phyloP scores from a whole-genome alignment of 2,329 filamentous ascomycete genomes.

The Nothopassalora personata region DNA sequence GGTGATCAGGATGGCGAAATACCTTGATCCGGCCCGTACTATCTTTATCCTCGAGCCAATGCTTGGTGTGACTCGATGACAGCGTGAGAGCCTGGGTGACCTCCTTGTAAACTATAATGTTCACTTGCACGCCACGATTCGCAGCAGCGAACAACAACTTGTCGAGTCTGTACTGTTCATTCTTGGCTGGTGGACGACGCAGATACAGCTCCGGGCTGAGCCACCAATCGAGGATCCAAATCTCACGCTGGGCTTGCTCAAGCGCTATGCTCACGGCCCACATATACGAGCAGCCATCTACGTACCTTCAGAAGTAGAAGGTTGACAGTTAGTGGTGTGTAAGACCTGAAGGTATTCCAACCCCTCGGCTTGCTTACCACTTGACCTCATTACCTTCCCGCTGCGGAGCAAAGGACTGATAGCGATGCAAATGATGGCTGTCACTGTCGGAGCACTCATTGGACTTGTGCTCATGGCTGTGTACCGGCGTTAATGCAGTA shows the following conservation, averaged over 20 bases:
- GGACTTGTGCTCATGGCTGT: slow-evolving; percentile 44
- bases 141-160: slow-evolving; percentile 76
- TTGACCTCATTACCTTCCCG: slow-evolving; percentile 68
- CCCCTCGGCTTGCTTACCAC: slow-evolving; percentile 46
- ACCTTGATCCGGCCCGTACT: slow-evolving; percentile 81
- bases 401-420: slow-evolving; percentile 64
- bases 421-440: slow-evolving; percentile 47
- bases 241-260: slow-evolving; percentile 68
- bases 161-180: slow-evolving; percentile 79
- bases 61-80: slow-evolving; percentile 70
- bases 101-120: slow-evolving; percentile 90
- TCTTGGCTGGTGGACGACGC: slow-evolving; percentile 71
- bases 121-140: slow-evolving; percentile 74
- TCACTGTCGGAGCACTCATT: slow-evolving; percentile 35
- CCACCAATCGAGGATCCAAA: slow-evolving; percentile 78
- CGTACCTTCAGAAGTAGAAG: slow-evolving; percentile 43
- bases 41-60: slow-evolving; percentile 61
- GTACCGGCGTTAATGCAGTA: slow-evolving; percentile 41
- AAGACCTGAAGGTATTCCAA: no score
- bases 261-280: slow-evolving; percentile 77
- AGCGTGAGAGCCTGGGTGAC: slow-evolving; percentile 48
- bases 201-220: slow-evolving; percentile 83
- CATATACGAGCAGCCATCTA: slow-evolving; percentile 79
- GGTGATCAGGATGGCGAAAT: slow-evolving; percentile 85
- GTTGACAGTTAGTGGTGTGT: no score